These are phyloP conservation scores for Boletus smithii DNA, from an alignment of 1,284 basidiomycete genomes.

Conservation along the genomic window DNA sequence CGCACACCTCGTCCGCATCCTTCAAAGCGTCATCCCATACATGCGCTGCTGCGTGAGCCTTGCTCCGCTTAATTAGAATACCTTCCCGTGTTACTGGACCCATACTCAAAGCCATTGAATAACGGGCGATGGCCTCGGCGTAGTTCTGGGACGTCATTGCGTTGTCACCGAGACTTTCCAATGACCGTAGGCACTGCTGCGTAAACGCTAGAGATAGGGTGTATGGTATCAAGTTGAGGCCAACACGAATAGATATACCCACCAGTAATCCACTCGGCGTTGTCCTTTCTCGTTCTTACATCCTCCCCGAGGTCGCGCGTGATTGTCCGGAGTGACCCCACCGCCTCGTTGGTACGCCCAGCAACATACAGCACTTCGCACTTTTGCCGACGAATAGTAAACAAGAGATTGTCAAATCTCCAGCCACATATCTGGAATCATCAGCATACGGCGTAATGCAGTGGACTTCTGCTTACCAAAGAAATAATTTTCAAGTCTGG, in stretches of 20 bases:
- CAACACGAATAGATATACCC: background rate
- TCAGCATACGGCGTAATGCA: background rate
- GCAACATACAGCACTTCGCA: constrained; percentile 2
- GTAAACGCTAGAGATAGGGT: background rate
- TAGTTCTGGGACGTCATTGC: constrained; percentile 4
- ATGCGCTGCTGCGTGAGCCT: background rate
- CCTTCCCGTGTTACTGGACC: background rate
- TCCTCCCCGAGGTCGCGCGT: constrained; percentile 1
- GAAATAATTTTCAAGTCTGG: constrained; percentile 4
- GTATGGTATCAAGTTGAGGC: background rate
- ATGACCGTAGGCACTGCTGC: background rate
- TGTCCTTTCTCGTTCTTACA: constrained; percentile 1
- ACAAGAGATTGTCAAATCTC: constrained; percentile 11
- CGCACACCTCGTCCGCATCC: constrained; percentile 9
- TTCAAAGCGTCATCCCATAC: constrained; percentile 3
- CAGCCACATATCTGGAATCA: constrained; percentile 10
- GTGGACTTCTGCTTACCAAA: constrained; percentile 1
- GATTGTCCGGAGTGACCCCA: background rate
- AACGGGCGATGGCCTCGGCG: constrained; percentile 3
- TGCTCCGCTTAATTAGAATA: constrained; percentile 6
- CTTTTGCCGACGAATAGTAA: background rate
- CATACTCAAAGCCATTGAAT: constrained; percentile 3
- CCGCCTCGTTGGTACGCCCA: background rate
- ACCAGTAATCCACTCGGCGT: constrained; percentile 6
- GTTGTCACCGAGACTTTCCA: background rate